Percentiles rank a stretch among this genome's conserved stretches.
These are phyloP conservation scores for Fraxinus xanthoxyloides DNA, from an alignment of 305 asterid species.

Conservation along the genomic window DNA sequence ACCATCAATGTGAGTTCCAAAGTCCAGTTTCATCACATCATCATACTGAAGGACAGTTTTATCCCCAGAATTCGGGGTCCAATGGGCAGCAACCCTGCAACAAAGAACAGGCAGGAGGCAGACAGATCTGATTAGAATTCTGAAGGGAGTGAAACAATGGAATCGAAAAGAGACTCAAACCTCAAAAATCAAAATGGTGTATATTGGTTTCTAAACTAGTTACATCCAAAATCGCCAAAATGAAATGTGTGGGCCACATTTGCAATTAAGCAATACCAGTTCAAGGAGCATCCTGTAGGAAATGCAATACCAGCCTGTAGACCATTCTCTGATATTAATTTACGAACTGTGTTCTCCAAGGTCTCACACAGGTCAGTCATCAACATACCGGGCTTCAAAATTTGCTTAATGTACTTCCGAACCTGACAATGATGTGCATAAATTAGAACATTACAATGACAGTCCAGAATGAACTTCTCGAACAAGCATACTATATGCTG, in stretches of 20 bases:
- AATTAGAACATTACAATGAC: not conserved
- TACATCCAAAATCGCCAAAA: not conserved
- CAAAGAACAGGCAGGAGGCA: not conserved
- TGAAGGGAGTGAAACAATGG: not conserved
- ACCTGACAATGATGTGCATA: conserved; percentile 46
- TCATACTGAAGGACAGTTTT: conserved; percentile 54
- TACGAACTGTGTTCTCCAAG: conserved; percentile 89
- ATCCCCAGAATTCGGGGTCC: conserved; percentile 58
- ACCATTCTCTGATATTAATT: conserved; percentile 76
- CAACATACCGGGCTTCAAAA: conserved; percentile 89
- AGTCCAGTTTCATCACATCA: conserved; percentile 67
- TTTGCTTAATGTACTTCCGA: conserved; percentile 70
- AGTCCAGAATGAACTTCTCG: not conserved
- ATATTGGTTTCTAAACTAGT: not conserved
- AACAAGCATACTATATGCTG: not conserved
- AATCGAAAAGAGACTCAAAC: not conserved
- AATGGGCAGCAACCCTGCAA: conserved; percentile 58
- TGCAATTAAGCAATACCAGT: conserved; percentile 29
- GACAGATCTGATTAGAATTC: not conserved
- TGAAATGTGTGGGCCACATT: not conserved
- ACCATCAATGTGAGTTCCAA: conserved; percentile 97
- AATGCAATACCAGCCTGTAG: conserved; percentile 60
- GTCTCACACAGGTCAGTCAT: conserved; percentile 96
- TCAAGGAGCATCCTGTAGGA: conserved; percentile 56
- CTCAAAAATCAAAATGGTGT: not conserved